Evolutionary conservation across 768 basidiomycete genomes (phyloP).

Genomic region (Boletus patriciae): DNA sequence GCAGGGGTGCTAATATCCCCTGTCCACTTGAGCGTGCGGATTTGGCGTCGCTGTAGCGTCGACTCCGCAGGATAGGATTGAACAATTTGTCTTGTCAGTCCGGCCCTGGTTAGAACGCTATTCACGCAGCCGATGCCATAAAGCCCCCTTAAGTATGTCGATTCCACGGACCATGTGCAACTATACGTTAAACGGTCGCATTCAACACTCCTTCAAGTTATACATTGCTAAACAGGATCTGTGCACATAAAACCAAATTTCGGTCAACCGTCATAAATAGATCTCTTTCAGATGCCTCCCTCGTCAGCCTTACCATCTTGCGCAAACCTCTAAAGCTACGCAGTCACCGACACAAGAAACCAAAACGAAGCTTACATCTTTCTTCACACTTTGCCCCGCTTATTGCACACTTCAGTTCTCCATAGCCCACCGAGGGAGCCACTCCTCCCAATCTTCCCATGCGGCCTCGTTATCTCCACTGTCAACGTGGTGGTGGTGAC

Average conservation of each 20-base stretch:
- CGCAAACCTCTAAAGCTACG: no score
- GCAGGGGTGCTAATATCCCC: no score
- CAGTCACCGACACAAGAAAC: background rate
- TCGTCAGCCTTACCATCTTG: background rate
- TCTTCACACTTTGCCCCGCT: background rate
- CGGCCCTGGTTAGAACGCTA: no score
- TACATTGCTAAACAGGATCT: background rate
- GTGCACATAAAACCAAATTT: background rate
- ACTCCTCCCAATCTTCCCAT: constrained; percentile 17
- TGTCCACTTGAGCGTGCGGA: no score
- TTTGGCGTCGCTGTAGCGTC: no score
- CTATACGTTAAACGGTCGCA: no score
- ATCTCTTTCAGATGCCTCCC: no score
- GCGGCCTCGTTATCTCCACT: background rate
- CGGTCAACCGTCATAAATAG: background rate
- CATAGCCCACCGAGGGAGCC: constrained; percentile 17
- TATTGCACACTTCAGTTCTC: constrained; percentile 2
- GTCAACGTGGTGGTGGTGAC: background rate
- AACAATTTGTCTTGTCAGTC: background rate
- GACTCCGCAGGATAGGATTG: no score
- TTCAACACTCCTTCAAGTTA: background rate
- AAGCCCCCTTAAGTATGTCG: no score
- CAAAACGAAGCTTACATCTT: background rate
- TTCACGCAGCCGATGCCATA: no score
- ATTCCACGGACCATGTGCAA: no score